These are phyloP conservation scores for Colletotrichum abscissum DNA, from an alignment of 2,329 filamentous ascomycete species.

Conservation along the genomic window DNA sequence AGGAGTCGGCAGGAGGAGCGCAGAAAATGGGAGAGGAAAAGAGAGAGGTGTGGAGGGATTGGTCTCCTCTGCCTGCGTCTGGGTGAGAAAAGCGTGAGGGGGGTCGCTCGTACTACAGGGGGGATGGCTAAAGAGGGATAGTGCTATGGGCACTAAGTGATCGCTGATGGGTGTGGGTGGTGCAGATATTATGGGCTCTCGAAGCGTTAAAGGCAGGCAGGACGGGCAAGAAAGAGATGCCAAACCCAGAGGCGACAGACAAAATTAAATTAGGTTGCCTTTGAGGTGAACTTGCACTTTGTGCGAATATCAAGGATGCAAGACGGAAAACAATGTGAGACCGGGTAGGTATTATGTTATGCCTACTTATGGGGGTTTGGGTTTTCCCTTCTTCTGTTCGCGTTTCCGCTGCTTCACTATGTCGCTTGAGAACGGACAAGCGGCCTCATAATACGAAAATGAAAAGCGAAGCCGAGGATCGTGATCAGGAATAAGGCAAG, in stretches of 20 bases:
- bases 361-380: not conserved
- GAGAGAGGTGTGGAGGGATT: conserved; percentile 31
- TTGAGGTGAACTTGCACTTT: too few relatives aligned
- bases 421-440: not conserved
- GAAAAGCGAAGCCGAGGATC: conserved; percentile 13
- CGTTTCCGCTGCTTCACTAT: not conserved
- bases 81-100: conserved; percentile 17
- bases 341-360: not conserved
- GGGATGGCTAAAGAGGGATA: conserved; percentile 35
- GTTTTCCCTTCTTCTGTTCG: not conserved
- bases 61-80: conserved; percentile 25
- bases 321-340: not conserved
- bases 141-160: conserved; percentile 37
- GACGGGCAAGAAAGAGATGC: not conserved
- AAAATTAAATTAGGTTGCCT: not conserved
- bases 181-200: conserved; percentile 20
- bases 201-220: not conserved
- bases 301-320: not conserved
- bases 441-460: not conserved
- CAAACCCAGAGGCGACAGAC: not conserved
- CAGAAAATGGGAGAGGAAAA: not conserved
- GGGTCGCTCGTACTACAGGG: conserved; percentile 34
- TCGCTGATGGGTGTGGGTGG: conserved; percentile 26
- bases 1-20: conserved; percentile 18
- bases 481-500: conserved; percentile 30